Evolutionary conservation across 2,329 filamentous ascomycete species (phyloP), one percentile per base, ranked within the genome.

Genomic region (Aspergillus nomiae): DNA sequence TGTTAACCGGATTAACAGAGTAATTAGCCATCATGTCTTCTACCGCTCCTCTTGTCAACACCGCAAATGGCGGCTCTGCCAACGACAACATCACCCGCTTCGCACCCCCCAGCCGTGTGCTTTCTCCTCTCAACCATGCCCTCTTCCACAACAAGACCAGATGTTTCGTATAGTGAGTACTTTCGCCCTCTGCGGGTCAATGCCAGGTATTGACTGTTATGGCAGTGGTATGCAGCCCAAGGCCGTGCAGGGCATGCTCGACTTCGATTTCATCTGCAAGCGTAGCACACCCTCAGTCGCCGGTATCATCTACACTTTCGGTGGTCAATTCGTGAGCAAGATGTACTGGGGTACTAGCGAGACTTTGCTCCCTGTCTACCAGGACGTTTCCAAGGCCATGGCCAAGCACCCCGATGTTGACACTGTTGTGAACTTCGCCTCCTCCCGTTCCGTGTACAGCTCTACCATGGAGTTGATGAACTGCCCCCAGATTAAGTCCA

Each of bases 241-340:
- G 81, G 91, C 92, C 73, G 91, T 94, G 71, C 91, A 94, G 84
- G 91, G 91, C 80, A 94, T 94, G 90, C 91, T 99, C 80, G 95
- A 99, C 83, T 99, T 99, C 81, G 95, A 99, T 87, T 99, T 98
- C 88, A 99, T 99, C 85, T 99, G 95, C 93, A 98, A 98, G 89
- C 92, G 95, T 76, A 87, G 89, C 79, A 96, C 92, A 65, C 95
- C 95, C 69, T 99, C 95, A 63, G 95, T 99, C 63, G 95, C 95
- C 71, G 95, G 94, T 79, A 98, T 99, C 84, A 98, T 99, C 87
- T 99, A 99, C 87, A 97, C 95, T 74, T 99, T 99, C 78, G 95
- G 95, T 80, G 95, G 95, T 72, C 95, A 99, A 84, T 99, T 99
- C 89, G 95, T 99, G 80, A 97, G 93, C 90, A 99, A 99, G 90